Evolutionary conservation across 1,284 basidiomycete species (phyloP), one percentile per base, ranked within the genome.

Genomic region (Blastosporella zonata): DNA sequence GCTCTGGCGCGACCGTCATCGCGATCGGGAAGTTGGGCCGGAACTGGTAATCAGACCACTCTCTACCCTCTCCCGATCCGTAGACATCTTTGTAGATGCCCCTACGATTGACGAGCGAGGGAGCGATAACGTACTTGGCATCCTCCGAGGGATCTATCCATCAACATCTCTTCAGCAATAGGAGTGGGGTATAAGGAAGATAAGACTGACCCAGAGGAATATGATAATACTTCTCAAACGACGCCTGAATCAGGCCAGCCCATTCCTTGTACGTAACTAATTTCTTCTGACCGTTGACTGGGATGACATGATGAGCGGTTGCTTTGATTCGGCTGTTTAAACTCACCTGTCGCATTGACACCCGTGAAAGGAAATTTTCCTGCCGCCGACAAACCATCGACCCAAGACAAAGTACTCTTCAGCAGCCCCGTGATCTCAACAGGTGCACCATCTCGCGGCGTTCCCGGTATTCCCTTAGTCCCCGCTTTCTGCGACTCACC

Each of bases 1-100:
- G 70, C 68, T 99, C 96, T 6, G 96, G 96, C 1, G 96, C 96
- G 29, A 98, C 94, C 5, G 89, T 82, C 96, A 98, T 98, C 1
- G 96, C 92, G 55, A 98, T 90, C 2, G 91, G 84, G 74, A 94
- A 96, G 71, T 97, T 97, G 61, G 85, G 82, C 50, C 93, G 81
- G 59, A 95, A 79, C 69, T 98, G 96, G 67, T 99, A 99, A 70
- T 99, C 95, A 6, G 92, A 91, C 88, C 93, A 97, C 67, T 94
- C 92, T 47, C 91, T 81, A 10, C 86, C 88, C 45, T 74, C 63
- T 1, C 91, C 91, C 13, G 94, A 93, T 29, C 93, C 93, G 59
- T 89, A 91, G 4, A 98, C 93, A 62, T 99, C 96, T 75, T 99
- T 99, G 79, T 99, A 99, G 66, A 98, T 96, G 3, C 96, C 96